Conservation (phyloP, 345 rosid genomes). For the Brassica cretica region DNA sequence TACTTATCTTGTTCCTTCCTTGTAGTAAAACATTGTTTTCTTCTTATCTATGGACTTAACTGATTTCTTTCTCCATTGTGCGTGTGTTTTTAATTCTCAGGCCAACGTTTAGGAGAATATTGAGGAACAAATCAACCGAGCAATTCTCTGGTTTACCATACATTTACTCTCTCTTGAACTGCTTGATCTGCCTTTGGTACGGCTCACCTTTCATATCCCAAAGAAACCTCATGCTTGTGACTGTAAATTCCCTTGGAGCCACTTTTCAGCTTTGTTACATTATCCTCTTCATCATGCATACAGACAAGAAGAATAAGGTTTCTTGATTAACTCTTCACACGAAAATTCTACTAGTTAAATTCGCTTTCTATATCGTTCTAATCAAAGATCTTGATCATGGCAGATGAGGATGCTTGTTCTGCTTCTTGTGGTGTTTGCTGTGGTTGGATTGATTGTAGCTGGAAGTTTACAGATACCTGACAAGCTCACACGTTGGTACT, state of each 20-base stretch:
- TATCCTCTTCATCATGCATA: constrained; percentile 54
- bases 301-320: constrained; percentile 69
- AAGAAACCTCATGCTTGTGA: constrained; percentile 59
- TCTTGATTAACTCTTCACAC: constrained; percentile 6
- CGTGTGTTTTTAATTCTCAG: constrained; percentile 43
- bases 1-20: constrained; percentile 1
- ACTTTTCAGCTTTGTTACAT: constrained; percentile 68
- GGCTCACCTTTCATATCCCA: constrained; percentile 68
- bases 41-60: not conserved
- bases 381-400: constrained; percentile 13
- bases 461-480: constrained; percentile 67
- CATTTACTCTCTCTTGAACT: constrained; percentile 75
- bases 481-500: constrained; percentile 41
- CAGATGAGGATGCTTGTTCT: constrained; percentile 66
- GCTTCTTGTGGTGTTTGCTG: constrained; percentile 49
- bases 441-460: constrained; percentile 49
- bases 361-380: not conserved
- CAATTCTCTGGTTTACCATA: constrained; percentile 89
- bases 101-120: constrained; percentile 80
- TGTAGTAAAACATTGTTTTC: not conserved
- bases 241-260: constrained; percentile 74
- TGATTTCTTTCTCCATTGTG: not conserved
- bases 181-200: constrained; percentile 83
- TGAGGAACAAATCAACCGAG: constrained; percentile 74
- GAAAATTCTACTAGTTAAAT: no score